Base-by-base conservation (phyloP, 2,329 filamentous ascomycete species). In the Metarhizium robertsii region DNA sequence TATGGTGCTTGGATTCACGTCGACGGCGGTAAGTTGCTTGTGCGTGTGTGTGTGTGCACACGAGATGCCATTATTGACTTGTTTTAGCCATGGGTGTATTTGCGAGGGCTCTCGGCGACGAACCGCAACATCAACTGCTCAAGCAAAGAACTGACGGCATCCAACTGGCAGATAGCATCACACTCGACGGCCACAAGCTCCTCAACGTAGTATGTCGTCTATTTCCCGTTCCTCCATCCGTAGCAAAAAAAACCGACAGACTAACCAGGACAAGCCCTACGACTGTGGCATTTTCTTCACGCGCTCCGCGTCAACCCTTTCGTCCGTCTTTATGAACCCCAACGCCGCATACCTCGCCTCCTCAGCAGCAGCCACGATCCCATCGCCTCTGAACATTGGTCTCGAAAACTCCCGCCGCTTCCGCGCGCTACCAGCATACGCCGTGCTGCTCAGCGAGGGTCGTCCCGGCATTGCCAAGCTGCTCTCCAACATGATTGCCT, bases 371-470 rank as follows among this genome's bases (percentile, higher is more conserved):
- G 66, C 57, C 58, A 65, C 51, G 64, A 86, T 94, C 59, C 83
- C 85, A n/a, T 92, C 88, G 3, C 92, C 92, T 0, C 74, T 95
- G 16, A 92, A 96, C 69, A 83, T 94, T 55, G 90, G 91, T 20
- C 76, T 96, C 20, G 92, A 96, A 64, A 96, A 96, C 71, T 96
- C 91, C 2, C 84, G 92, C 43, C 86, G 92, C 6, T 95, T 96
- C 74, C 83, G 92, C 53, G 92, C 92, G 0, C 75, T 96, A n/a
- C 92, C 92, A 0, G 87, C 90, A 8, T 96, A 96, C 66, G 85
- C 90, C 11, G 87, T 86, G 0, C 78, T 96, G 2, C 68, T 86
- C 20, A 86, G 87, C 50, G 87, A 94, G 63, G 92, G 92, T 0
- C 76, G 76, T 2, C 67, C 76, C 0, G 91, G 90, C 0, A 82